Evolutionary conservation across 352 stramenopile genomes (phyloP).

Genomic region (Phytophthora tubulina): DNA sequence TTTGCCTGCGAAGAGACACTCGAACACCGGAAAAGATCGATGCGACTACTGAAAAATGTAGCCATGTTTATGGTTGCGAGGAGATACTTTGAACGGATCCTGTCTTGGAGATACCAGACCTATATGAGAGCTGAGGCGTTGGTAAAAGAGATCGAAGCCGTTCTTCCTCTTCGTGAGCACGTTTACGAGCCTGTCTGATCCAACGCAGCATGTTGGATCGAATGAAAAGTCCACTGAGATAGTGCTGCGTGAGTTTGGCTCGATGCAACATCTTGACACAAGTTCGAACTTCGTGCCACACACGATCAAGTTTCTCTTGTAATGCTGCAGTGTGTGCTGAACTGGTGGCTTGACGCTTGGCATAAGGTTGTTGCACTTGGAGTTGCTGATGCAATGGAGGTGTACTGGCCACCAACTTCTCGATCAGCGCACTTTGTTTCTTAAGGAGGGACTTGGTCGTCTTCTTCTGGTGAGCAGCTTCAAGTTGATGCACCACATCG

Average conservation of each 20-base stretch:
- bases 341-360: conserved; percentile 35
- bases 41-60: conserved; percentile 24
- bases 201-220: conserved; percentile 70
- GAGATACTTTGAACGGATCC: conserved; percentile 27
- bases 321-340: conserved; percentile 22
- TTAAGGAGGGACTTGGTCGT: conserved; percentile 65
- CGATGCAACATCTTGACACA: conserved; percentile 75
- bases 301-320: conserved; percentile 41
- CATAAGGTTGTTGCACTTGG: conserved; percentile 20
- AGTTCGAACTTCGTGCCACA: conserved; percentile 68
- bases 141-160: conserved; percentile 8
- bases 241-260: conserved; percentile 77
- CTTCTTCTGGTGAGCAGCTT: conserved; percentile 70
- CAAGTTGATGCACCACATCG: conserved; percentile 63
- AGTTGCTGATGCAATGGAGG: conserved; percentile 22
- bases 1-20: conserved; percentile 13
- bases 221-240: conserved; percentile 70
- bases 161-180: conserved; percentile 47
- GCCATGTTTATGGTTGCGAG: conserved; percentile 7
- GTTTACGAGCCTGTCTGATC: conserved; percentile 56
- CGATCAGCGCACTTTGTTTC: conserved; percentile 65
- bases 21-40: conserved; percentile 31
- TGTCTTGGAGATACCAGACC: conserved; percentile 21
- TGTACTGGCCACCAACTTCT: conserved; percentile 55
- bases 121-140: neutral